Evolutionary conservation across 116 monocot genomes (phyloP), one percentile per base, ranked within the genome.

Genomic region (Trichopus zeylanicus): DNA sequence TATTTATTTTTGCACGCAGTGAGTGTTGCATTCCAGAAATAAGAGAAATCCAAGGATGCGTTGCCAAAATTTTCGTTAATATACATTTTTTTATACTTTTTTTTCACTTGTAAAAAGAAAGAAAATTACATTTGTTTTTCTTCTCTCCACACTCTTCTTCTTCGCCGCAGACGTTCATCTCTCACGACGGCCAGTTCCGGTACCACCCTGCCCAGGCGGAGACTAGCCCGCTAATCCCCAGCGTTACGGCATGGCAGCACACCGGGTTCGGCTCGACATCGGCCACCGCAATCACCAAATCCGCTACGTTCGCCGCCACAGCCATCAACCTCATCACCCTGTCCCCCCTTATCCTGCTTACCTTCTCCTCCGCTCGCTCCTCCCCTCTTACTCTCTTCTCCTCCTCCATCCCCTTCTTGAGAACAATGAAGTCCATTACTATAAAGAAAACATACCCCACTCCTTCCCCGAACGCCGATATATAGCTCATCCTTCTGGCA

Each of bases 121-220:
- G n/a, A n/a, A n/a, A n/a, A n/a, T n/a, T n/a, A n/a, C n/a, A n/a
- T n/a, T n/a, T n/a, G n/a, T n/a, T n/a, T n/a, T n/a, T n/a, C n/a
- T n/a, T n/a, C n/a, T n/a, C n/a, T n/a, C n/a, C n/a, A n/a, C n/a
- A 16, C 55, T 19, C 37, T 3, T 28, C 28, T 31, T 21, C 42
- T 55, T 27, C 16, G 7, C 3, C 46, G n/a, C n/a, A n/a, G n/a
- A n/a, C n/a, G n/a, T 46, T 46, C 46, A 11, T 18, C 16, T 2
- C 30, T 58, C 51, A 77, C 2, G 78, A 78, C 0, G 98, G 98
- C 98, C 98, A 98, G 57, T 91, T 91, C 31, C 91, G 65, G 42
- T 98, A 98, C 98, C 91, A 98, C 10, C 98, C 98, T 1, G 98
- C 88, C 98, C 88, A 91, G 13, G 98, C 98, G 0, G 98, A 98